These are phyloP conservation scores for Benincasa hispida DNA, from an alignment of 306 rosid species.

Conservation along the genomic window DNA sequence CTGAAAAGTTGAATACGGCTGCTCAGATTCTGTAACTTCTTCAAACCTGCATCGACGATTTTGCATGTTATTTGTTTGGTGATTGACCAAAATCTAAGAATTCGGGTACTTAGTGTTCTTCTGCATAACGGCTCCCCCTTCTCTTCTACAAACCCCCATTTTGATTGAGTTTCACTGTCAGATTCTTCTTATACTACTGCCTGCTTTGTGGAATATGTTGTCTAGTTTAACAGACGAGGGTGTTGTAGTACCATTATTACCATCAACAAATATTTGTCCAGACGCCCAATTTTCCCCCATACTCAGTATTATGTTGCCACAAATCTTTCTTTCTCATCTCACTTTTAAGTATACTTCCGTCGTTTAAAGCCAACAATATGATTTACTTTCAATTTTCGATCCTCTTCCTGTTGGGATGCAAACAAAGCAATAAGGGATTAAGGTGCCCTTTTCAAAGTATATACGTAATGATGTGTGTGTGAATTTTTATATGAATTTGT, in stretches of 20 bases:
- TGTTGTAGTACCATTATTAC: not conserved
- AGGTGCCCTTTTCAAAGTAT: too few relatives aligned
- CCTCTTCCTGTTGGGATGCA: not conserved
- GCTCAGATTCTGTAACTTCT: conserved; percentile 68
- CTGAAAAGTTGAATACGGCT: conserved; percentile 89
- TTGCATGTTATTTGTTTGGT: conserved; percentile 1
- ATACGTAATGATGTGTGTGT: too few relatives aligned
- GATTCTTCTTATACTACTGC: not conserved
- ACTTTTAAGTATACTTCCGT: not conserved
- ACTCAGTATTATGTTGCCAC: not conserved
- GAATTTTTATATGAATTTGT: too few relatives aligned
- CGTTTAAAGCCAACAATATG: not conserved
- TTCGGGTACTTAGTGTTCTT: not conserved
- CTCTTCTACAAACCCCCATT: not conserved
- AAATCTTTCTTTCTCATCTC: not conserved
- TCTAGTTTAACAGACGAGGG: not conserved
- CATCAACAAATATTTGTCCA: not conserved
- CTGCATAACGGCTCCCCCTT: not conserved
- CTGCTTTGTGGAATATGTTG: conserved; percentile 2
- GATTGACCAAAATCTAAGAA: not conserved
- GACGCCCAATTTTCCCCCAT: not conserved
- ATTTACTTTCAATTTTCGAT: not conserved
- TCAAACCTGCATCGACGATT: not conserved
- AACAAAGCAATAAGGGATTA: not conserved
- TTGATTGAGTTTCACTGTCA: not conserved